Evolutionary conservation across 139 green algal species (phyloP).

Genomic region (Nannochloris sp.): DNA sequence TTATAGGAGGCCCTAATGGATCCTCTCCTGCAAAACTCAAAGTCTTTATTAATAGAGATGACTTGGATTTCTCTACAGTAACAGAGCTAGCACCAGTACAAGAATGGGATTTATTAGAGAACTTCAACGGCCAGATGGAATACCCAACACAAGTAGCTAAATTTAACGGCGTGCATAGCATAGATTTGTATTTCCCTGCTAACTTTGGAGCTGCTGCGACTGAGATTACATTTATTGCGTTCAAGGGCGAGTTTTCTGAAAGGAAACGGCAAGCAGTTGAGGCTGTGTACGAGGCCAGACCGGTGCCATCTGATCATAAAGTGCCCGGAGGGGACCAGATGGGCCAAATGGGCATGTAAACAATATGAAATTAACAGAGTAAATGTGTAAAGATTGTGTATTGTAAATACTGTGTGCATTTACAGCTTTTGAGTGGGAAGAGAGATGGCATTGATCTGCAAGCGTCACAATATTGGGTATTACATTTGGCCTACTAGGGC

Average conservation of each 20-base stretch:
- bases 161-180: conserved; percentile 75
- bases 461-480: too few relatives aligned
- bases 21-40: conserved; percentile 45
- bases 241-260: conserved; percentile 77
- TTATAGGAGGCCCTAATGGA: conserved; percentile 48
- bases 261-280: conserved; percentile 61
- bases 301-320: conserved; percentile 49
- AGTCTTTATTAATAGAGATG: conserved; percentile 71
- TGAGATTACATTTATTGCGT: conserved; percentile 70
- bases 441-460: conserved; percentile 24
- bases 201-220: conserved; percentile 52
- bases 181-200: conserved; percentile 68
- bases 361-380: background rate
- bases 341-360: background rate
- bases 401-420: background rate
- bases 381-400: background rate
- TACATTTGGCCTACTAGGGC: too few relatives aligned
- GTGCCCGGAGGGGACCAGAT: conserved; percentile 6
- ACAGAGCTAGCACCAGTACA: conserved; percentile 54
- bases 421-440: too few relatives aligned
- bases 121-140: conserved; percentile 44
- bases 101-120: conserved; percentile 72
- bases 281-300: conserved; percentile 72
- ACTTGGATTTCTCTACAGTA: conserved; percentile 72
- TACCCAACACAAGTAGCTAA: conserved; percentile 63